These are phyloP conservation scores for Ramaria sp. DNA, from an alignment of 768 basidiomycete genomes.

Conservation along the genomic window DNA sequence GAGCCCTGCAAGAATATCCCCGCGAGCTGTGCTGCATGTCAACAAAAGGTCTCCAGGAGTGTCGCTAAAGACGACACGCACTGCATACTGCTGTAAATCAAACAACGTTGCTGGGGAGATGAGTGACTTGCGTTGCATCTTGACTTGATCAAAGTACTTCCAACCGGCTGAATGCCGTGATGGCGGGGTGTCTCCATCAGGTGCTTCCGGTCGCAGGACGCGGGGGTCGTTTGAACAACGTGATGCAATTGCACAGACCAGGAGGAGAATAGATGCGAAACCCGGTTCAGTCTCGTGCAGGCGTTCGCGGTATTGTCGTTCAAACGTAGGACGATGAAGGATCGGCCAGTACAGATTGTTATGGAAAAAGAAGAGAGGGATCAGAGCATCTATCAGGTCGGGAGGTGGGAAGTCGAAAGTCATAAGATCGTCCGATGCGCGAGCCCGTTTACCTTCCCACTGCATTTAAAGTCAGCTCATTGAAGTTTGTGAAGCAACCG, in stretches of 20 bases:
- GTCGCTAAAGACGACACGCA: conserved; percentile 25
- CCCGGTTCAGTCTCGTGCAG: conserved; percentile 37
- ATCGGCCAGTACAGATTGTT: conserved; percentile 53
- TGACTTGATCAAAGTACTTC: conserved; percentile 49
- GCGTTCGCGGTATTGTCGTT: conserved; percentile 34
- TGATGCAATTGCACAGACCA: conserved; percentile 63
- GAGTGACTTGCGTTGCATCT: conserved; percentile 46
- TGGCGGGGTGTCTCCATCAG: conserved; percentile 3
- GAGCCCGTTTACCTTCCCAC: conserved; percentile 10
- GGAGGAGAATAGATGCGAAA: conserved; percentile 51
- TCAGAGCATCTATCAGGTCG: conserved; percentile 35
- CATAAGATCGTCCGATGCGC: not conserved
- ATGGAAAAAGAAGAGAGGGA: conserved; percentile 54
- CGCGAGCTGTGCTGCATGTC: conserved; percentile 16
- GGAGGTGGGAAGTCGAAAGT: conserved; percentile 23
- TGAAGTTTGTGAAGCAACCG: not conserved
- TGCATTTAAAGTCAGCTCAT: conserved; percentile 3
- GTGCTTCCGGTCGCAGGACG: conserved; percentile 30
- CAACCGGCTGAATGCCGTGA: conserved; percentile 41
- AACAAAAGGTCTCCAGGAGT: not conserved
- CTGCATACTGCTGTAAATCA: conserved; percentile 58
- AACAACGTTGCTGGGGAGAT: conserved; percentile 47
- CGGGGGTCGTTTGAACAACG: conserved; percentile 48
- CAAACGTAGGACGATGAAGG: conserved; percentile 63
- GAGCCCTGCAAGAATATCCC: conserved; percentile 44